Evolutionary conservation across 2,329 filamentous ascomycete species (phyloP), one percentile per base, ranked within the genome.

Genomic region (Neofusicoccum kwambonambiense): DNA sequence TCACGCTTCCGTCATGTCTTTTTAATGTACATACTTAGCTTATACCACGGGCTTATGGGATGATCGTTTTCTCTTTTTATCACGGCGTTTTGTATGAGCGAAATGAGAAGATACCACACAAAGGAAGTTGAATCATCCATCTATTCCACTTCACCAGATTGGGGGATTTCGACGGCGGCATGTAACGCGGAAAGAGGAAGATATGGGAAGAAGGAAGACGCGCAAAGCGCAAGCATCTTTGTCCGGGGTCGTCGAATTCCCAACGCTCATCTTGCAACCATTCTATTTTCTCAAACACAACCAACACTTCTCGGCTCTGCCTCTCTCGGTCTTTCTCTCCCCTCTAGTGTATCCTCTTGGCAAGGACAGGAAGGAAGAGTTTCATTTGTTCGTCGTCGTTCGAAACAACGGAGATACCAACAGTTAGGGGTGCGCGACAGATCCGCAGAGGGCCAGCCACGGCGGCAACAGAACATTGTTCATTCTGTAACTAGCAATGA

Each of bases 21-120:
- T 62, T 34, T 63, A 63, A 63, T 63, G 61, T 63, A 63, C 61
- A 63, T 63, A 63, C 42, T 60, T 60, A 39, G 56, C 56, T 47
- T 49, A 60, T 60, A 60, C 56, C 56, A 60, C 41, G 56, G 56
- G 39, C 56, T 37, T 60, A 47, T 60, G 39, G 54, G 41, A 58
- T 58, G 54, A 58, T 19, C 13, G 22, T 31, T 44, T 39, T 44
- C 31, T 41, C 42, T 11, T 37, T 34, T n/a, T 56, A 54, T 39
- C 22, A 47, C 9, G 61, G 49, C 61, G 61, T 54, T 63, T 27
- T 63, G 39, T 63, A 63, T 27, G 61, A 63, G 49, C 49, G 27
- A 63, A 35, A 63, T 52, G 60, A 54, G 60, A 63, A 52, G 47
- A 63, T 62, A 62, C 58, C 58, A 62, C 58, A 47, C 34, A 37